Percentiles rank a stretch among this genome's conserved stretches.
phyloP scores from a whole-genome alignment of 1,139 yeast species.

The Debaryomyces sp. region DNA sequence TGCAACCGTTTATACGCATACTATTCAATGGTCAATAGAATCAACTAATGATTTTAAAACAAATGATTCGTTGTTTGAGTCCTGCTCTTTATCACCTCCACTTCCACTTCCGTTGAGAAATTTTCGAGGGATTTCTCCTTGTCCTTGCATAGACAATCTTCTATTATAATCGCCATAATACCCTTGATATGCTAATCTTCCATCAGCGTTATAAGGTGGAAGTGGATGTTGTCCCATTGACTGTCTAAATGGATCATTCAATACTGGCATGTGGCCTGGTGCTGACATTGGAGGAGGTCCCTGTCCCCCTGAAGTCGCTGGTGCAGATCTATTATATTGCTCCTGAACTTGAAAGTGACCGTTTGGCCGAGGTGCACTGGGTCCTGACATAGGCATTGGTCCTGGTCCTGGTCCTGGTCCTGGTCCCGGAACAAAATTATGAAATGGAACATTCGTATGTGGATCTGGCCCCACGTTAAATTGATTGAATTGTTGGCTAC shows the following conservation, averaged over 20 bases:
- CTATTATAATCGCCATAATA: conserved; percentile 7
- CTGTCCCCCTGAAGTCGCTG: conserved; percentile 3
- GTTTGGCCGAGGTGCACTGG: neutral
- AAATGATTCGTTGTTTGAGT: conserved; percentile 30
- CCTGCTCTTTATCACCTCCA: conserved; percentile 9
- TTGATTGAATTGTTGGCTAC: conserved; percentile 1
- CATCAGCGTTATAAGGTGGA: neutral
- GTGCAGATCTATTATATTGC: conserved; percentile 3
- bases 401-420: conserved; percentile 2
- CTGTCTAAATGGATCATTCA: conserved; percentile 9
- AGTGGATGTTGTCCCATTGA: neutral
- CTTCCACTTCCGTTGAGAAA: conserved; percentile 8
- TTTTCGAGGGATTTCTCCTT: conserved; percentile 11
- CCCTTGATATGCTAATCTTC: neutral
- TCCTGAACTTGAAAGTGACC: conserved; percentile 3
- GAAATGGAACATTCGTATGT: neutral
- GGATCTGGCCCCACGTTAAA: neutral
- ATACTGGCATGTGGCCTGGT: conserved; percentile 7
- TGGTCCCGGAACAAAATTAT: neutral
- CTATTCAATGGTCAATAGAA: conserved; percentile 36
- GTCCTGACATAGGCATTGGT: neutral
- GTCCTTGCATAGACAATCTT: conserved; percentile 6
- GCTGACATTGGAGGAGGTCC: neutral
- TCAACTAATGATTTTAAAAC: conserved; percentile 48
- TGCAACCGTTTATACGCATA: neutral